Conservation (phyloP, 2,329 filamentous ascomycete species). For the Metarhizium anisopliae region DNA sequence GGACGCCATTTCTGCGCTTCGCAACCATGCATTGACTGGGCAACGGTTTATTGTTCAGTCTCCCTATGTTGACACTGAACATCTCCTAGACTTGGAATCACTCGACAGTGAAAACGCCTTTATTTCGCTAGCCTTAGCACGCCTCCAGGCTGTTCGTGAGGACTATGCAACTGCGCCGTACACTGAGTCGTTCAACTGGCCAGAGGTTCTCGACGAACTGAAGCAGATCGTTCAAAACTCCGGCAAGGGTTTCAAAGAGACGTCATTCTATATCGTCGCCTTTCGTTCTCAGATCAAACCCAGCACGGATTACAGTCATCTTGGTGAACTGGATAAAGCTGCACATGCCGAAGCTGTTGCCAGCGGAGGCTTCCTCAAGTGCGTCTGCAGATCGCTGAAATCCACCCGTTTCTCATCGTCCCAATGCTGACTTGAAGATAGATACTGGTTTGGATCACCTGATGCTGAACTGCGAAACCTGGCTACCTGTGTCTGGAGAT, state of each 20-base stretch:
- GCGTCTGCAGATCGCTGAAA: constrained; percentile 17
- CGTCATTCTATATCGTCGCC: constrained; percentile 72
- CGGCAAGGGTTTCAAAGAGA: constrained; percentile 46
- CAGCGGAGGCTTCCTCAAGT: constrained; percentile 77
- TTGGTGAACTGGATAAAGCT: constrained; percentile 66
- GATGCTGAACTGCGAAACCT: constrained; percentile 65
- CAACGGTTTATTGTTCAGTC: constrained; percentile 51
- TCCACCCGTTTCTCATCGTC: neutral
- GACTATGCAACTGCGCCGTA: constrained; percentile 76
- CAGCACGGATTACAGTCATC: constrained; percentile 55
- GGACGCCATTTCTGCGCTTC: constrained; percentile 16
- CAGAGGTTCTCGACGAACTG: constrained; percentile 50
- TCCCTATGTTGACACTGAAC: constrained; percentile 61
- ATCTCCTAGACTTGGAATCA: constrained; percentile 63
- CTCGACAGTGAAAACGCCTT: constrained; percentile 58
- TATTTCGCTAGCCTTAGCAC: constrained; percentile 61
- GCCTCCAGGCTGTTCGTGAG: constrained; percentile 49
- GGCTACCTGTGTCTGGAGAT: constrained; percentile 67
- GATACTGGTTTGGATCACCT: constrained; percentile 80
- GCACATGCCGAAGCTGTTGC: constrained; percentile 73
- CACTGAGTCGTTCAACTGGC: constrained; percentile 69
- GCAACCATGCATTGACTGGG: constrained; percentile 12
- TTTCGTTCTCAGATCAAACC: constrained; percentile 68
- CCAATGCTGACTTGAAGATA: constrained; percentile 21
- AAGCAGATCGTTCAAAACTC: constrained; percentile 37